Evolutionary conservation across 805 yeast genomes (phyloP).

Genomic region (Ogataea sp.): DNA sequence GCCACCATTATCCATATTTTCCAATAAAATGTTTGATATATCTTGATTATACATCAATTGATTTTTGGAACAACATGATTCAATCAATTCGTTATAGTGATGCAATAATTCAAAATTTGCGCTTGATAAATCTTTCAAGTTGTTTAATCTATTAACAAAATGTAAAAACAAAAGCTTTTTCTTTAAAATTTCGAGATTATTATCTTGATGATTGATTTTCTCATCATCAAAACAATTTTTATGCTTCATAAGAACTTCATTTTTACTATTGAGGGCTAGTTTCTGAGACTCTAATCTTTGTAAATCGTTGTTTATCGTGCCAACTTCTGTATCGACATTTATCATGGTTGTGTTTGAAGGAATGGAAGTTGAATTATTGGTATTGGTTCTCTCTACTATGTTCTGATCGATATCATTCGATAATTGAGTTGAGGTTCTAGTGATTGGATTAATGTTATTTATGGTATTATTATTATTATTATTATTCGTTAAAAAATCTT

Average conservation of each 20-base stretch:
- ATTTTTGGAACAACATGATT: conserved; percentile 16
- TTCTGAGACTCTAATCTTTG: too few species aligned
- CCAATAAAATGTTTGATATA: conserved; percentile 19
- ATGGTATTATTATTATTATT: not conserved
- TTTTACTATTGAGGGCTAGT: too few species aligned
- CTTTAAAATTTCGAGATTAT: not conserved
- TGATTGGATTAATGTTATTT: not conserved
- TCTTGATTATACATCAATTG: conserved; percentile 20
- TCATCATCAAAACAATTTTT: not conserved
- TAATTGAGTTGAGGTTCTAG: not conserved
- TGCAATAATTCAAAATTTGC: conserved; percentile 14
- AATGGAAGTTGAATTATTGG: not conserved
- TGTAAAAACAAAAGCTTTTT: conserved; percentile 19
- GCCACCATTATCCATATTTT: conserved; percentile 8
- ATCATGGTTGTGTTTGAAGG: not conserved
- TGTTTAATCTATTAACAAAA: conserved; percentile 20
- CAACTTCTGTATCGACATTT: not conserved
- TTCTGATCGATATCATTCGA: not conserved
- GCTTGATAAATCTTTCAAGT: conserved; percentile 11
- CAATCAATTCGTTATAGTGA: conserved; percentile 16
- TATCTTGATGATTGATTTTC: conserved; percentile 1
- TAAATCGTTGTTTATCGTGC: not conserved
- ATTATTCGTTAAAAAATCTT: not conserved
- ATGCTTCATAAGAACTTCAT: too few species aligned
- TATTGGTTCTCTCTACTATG: not conserved